phyloP scores from a whole-genome alignment of 1,284 basidiomycete species.

The Marasmius oreades region DNA sequence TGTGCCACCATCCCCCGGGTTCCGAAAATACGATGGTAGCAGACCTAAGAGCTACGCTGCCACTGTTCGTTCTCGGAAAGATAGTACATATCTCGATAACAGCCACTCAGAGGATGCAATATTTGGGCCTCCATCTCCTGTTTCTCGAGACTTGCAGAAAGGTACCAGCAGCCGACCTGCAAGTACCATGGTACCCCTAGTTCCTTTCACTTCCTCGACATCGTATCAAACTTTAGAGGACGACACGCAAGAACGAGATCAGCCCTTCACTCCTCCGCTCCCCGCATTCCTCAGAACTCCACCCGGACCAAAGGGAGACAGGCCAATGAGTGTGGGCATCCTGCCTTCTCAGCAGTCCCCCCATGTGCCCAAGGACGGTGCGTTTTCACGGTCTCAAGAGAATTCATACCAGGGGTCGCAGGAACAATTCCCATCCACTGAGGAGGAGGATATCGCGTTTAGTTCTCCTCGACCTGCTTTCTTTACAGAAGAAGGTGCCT shows the following conservation, averaged over 20 bases:
- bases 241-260: slow-evolving; percentile 1
- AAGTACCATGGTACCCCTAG: slow-evolving; percentile 13
- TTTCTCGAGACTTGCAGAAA: slow-evolving; percentile 20
- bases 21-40: slow-evolving; percentile 41
- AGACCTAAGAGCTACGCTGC: slow-evolving; percentile 22
- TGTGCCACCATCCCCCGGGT: slow-evolving; percentile 60
- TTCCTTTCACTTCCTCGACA: slow-evolving; percentile 3
- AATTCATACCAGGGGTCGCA: slow-evolving; percentile 5
- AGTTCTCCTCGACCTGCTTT: slow-evolving; percentile 21
- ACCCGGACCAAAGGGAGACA: slow-evolving; percentile 5
- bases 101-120: slow-evolving; percentile 18
- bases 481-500: background rate
- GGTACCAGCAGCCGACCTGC: slow-evolving; percentile 32
- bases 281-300: background rate
- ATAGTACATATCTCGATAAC: slow-evolving; percentile 8
- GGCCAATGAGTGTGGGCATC: slow-evolving; percentile 17
- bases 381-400: background rate
- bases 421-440: background rate
- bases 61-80: slow-evolving; percentile 11
- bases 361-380: background rate
- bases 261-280: slow-evolving; percentile 7
- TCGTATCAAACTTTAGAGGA: background rate
- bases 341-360: slow-evolving; percentile 8
- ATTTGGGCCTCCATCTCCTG: slow-evolving; percentile 15
- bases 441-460: slow-evolving; percentile 18